These are phyloP conservation scores for Lathyrus sativus DNA, from an alignment of 306 rosid genomes.

Conservation along the genomic window DNA sequence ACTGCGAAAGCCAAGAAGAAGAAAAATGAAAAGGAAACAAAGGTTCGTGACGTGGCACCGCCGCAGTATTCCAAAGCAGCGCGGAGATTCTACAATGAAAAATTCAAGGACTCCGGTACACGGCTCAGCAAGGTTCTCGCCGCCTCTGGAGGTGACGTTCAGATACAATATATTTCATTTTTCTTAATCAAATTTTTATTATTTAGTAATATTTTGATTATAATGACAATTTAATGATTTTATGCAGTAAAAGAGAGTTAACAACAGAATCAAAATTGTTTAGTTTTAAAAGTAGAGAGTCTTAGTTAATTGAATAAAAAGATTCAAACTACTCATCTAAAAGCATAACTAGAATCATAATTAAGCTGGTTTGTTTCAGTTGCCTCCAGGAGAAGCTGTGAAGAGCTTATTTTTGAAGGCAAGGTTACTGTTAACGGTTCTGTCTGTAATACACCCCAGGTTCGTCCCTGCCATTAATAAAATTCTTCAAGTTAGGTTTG, in stretches of 20 bases:
- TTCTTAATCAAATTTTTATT: neutral
- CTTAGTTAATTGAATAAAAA: neutral
- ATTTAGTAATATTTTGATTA: neutral
- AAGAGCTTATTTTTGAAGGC: conserved; percentile 88
- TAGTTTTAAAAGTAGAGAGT: neutral
- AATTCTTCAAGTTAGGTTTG: neutral
- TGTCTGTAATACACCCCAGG: conserved; percentile 89
- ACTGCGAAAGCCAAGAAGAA: conserved; percentile 27
- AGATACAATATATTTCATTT: neutral
- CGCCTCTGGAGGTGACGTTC: conserved; percentile 72
- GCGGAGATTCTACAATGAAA: conserved; percentile 76
- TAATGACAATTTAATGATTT: neutral
- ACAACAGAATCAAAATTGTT: neutral
- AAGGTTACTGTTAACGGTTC: conserved; percentile 81
- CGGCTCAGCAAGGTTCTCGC: conserved; percentile 96
- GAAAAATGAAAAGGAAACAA: conserved; percentile 30
- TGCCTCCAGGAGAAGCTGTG: conserved; percentile 89
- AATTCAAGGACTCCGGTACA: conserved; percentile 56
- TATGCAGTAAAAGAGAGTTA: neutral
- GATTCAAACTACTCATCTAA: no score
- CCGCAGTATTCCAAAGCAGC: conserved; percentile 86
- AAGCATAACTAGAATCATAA: neutral
- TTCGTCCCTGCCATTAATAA: conserved; percentile 23
- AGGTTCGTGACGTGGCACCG: conserved; percentile 25
- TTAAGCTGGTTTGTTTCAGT: conserved; percentile 47